Conservation (phyloP, 371 early-diverging fungal genomes). For the Rhizopus arrhizus region DNA sequence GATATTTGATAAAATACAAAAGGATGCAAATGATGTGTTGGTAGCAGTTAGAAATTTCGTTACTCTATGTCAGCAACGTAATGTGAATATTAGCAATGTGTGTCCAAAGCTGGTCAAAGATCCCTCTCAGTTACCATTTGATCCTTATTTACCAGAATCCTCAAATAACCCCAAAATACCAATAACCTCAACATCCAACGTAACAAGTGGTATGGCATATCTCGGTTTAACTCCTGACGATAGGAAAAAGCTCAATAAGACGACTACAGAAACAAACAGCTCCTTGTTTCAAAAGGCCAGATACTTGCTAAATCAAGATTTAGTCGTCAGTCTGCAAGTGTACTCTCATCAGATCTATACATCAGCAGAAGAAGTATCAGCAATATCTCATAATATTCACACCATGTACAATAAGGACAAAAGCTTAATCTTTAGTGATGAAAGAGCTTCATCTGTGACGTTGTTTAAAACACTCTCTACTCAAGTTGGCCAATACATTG, state of each 20-base stretch:
- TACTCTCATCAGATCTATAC: constrained; percentile 40
- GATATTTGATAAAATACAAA: constrained; percentile 29
- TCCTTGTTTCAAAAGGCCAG: constrained; percentile 11
- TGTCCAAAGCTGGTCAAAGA: constrained; percentile 34
- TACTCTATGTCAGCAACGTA: constrained; percentile 67
- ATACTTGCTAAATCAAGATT: constrained; percentile 38
- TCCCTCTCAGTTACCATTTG: not conserved
- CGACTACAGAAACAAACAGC: not conserved
- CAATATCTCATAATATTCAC: constrained; percentile 1
- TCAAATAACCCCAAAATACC: not conserved
- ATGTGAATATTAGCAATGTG: constrained; percentile 57
- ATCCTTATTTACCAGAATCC: not conserved
- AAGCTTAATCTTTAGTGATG: constrained; percentile 2
- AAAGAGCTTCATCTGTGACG: constrained; percentile 32
- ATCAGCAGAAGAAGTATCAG: constrained; percentile 28
- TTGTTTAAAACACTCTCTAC: constrained; percentile 44
- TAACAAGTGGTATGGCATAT: not conserved
- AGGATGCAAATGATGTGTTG: constrained; percentile 63
- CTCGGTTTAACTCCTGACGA: not conserved
- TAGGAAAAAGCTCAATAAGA: not conserved
- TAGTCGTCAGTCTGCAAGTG: constrained; percentile 35
- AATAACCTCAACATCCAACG: too few relatives aligned
- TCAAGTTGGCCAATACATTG: constrained; percentile 41
- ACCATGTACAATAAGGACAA: not conserved
- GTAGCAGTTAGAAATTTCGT: constrained; percentile 78